Conservation (phyloP, 2,329 filamentous ascomycete genomes). For the Rutstroemia sp. region DNA sequence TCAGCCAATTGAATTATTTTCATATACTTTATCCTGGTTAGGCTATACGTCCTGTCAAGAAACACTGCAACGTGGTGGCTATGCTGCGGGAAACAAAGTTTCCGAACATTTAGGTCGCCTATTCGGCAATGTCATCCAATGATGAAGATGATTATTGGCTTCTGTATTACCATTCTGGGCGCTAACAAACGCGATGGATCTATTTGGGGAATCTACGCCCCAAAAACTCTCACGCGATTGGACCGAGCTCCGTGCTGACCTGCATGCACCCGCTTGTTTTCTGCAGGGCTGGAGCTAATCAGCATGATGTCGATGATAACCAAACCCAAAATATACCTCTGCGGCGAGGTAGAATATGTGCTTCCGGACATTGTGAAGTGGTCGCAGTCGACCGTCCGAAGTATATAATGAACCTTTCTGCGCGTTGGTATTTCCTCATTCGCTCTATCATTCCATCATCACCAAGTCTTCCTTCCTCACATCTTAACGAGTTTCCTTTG, state of each 20-base stretch:
- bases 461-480: neutral
- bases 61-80: too few species aligned
- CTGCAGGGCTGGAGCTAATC: neutral
- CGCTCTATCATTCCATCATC: neutral
- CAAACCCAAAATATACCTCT: neutral
- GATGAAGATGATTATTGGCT: too few species aligned
- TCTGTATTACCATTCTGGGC: neutral
- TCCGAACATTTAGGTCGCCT: too few species aligned
- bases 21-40: too few species aligned
- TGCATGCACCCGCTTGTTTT: neutral
- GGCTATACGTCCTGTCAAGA: too few species aligned
- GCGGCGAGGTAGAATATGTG: neutral
- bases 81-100: too few species aligned
- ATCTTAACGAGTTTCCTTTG: neutral
- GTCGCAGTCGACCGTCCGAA: neutral
- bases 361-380: neutral
- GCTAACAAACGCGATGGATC: conserved; percentile 3
- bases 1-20: too few species aligned
- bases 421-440: neutral
- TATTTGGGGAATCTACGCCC: conserved; percentile 1
- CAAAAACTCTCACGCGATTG: neutral
- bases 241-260: neutral
- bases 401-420: neutral
- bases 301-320: neutral
- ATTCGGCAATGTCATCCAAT: too few species aligned